Evolutionary conservation across 2,329 filamentous ascomycete genomes (phyloP).

Genomic region (Westerdykella aurantiaca): DNA sequence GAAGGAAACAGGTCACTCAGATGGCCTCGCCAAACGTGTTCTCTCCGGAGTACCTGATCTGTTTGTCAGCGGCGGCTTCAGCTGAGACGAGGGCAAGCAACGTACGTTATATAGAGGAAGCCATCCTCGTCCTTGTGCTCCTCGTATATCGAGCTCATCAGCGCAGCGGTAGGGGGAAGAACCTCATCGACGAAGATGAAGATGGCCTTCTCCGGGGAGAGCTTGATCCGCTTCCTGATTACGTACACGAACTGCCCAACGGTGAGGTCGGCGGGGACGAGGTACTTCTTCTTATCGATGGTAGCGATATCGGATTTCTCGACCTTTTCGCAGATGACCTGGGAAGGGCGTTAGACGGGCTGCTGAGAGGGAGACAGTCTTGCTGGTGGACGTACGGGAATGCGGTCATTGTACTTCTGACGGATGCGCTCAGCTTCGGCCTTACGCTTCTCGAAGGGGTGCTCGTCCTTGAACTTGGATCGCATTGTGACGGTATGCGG

Average conservation of each 20-base stretch:
- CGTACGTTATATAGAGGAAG: constrained; percentile 95
- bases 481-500: constrained; percentile 57
- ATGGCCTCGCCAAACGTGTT: constrained; percentile 77
- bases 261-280: constrained; percentile 94
- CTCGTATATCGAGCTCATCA: constrained; percentile 99
- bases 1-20: constrained; percentile 17
- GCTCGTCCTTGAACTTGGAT: constrained; percentile 99
- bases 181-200: constrained; percentile 99
- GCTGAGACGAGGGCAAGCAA: constrained; percentile 11
- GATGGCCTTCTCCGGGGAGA: constrained; percentile 98
- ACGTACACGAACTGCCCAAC: constrained; percentile 99
- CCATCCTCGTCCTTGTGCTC: constrained; percentile 90
- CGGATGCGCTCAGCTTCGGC: constrained; percentile 98
- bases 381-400: constrained; percentile 66
- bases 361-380: constrained; percentile 7
- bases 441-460: constrained; percentile 99
- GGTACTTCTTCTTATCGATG: constrained; percentile 99
- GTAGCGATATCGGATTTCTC: constrained; percentile 99
- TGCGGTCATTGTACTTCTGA: constrained; percentile 97
- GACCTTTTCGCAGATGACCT: constrained; percentile 99
- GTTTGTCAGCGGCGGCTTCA: constrained; percentile 15
- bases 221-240: constrained; percentile 99
- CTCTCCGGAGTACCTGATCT: constrained; percentile 80
- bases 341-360: constrained; percentile 8
- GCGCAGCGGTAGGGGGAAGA: constrained; percentile 86